Evolutionary conservation across 148 eudicot genomes (phyloP), one percentile per base, ranked within the genome.

Genomic region (Nepenthes gracilis): DNA sequence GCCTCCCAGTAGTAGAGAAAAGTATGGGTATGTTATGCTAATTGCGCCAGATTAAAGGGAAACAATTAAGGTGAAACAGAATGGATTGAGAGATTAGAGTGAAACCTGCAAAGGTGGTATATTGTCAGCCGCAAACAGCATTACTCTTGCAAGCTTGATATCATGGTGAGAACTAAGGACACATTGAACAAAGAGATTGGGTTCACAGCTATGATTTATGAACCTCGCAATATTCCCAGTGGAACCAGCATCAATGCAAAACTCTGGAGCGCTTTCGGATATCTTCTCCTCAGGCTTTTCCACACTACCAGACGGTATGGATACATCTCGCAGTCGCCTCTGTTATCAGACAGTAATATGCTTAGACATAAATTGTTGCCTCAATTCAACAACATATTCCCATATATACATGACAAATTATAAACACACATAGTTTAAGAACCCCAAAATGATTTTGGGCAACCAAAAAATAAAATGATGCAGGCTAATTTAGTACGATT

Each of bases 191-290:
- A 82, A 82, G 2, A 82, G 71, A 57, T 82, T 79, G 1, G 86
- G 86, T 51, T 79, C 79, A 66, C 86, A 82, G 40, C 86, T 79
- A 62, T 82, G 86, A 54, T 82, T 82, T 12, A 82, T 76, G 55
- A 82, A 82, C 35, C 86, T 68, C 1, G 86, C 78, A 38, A 82
- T 51, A 59, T 72, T 82, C 40, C 86, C 83, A 2, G 60, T 67
- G 14, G 63, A 53, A 9, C 77, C 79, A 9, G 81, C 86, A 71
- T 79, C 83, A 14, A 82, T 76, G 64, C 86, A 82, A 36, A 73
- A 82, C 65, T 82, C 81, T 5, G 75, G 73, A 6, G 63, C 10
- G 47, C 66, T 69, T 33, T 75, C 82, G 2, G 58, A 58, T 48
- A 59, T 57, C 48, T 67, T 72, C 48, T 81, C 82, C 63, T 77